Evolutionary conservation across 306 rosid genomes (phyloP), one percentile per base, ranked within the genome.

Genomic region (Senna siamea): DNA sequence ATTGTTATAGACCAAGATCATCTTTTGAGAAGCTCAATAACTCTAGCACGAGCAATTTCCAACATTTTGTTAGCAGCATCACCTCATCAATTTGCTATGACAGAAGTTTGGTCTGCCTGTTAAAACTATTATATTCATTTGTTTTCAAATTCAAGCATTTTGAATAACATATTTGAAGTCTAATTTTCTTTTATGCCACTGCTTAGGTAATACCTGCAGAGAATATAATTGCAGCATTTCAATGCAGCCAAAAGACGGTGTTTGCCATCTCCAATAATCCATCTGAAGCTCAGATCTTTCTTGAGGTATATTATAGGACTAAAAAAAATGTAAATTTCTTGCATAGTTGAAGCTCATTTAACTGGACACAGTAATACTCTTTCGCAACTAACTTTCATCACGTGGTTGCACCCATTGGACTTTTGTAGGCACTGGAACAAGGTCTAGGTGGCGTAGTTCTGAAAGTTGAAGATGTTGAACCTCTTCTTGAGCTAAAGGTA

Each of bases 361-460:
- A n/a, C 51, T 35, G 59, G 10, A 34, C 50, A 59, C 20, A 9
- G 54, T 66, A 53, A 37, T 12, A 37, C 38, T 13, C 52, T 54
- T 32, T 40, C 34, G 4, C 32, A 58, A 51, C 69, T 44, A 73
- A 61, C 35, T 52, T 70, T 54, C 38, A 35, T n/a, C 74, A 73
- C 17, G 65, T 1, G 8, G 14, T 56, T 55, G 60, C 22, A 19
- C 53, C 55, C 72, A 63, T 80, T 70, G 83, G 17, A 62, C 72
- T 19, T 56, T 77, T 75, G 9, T 79, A 93, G 98, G 94, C 97
- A 5, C 89, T 93, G 30, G 94, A 93, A 79, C 87, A 83, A 13
- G 98, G 97, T 56, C 85, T 93, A 34, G 97, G 96, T 72, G 98
- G 98, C 76, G 85, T 93, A 68, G 79, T 93, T 76, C 76, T 93